phyloP scores from a whole-genome alignment of 805 yeast species.

The Candida endomychidarum region DNA sequence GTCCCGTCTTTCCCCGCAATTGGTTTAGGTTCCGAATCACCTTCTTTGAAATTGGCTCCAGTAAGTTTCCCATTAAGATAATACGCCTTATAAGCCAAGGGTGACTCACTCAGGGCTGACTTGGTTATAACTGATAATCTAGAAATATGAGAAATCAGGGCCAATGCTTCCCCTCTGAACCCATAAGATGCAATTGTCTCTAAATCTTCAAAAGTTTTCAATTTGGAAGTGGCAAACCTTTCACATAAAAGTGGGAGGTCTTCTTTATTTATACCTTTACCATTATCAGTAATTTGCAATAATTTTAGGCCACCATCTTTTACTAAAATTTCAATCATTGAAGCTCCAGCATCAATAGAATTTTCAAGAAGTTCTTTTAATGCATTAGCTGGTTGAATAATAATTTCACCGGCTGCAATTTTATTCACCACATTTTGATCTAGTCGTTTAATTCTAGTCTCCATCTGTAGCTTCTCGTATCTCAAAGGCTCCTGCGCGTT shows the following conservation, averaged over 20 bases:
- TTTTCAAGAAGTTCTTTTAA: conserved; percentile 91
- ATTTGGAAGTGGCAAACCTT: conserved; percentile 89
- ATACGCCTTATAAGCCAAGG: conserved; percentile 70
- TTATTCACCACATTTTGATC: conserved; percentile 76
- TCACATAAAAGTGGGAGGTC: conserved; percentile 84
- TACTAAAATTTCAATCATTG: conserved; percentile 73
- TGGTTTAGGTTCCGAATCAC: conserved; percentile 54
- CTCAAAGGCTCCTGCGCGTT: background rate
- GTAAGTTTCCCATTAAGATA: conserved; percentile 66
- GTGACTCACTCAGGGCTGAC: conserved; percentile 42
- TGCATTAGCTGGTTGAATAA: conserved; percentile 92
- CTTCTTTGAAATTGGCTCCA: conserved; percentile 41
- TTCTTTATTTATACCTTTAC: conserved; percentile 70
- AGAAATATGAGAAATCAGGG: conserved; percentile 88
- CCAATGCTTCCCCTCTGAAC: conserved; percentile 94
- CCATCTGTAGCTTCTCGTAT: background rate
- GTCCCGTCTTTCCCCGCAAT: conserved; percentile 90
- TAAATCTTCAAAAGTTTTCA: conserved; percentile 73
- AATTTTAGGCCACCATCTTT: conserved; percentile 91
- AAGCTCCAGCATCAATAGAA: conserved; percentile 81
- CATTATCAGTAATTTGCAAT: conserved; percentile 87
- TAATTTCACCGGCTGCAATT: conserved; percentile 97
- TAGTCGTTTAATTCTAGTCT: conserved; percentile 36
- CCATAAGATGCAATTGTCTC: conserved; percentile 76
- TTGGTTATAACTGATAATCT: conserved; percentile 80